phyloP scores from a whole-genome alignment of 768 basidiomycete genomes.

The Termitomyces sp. region DNA sequence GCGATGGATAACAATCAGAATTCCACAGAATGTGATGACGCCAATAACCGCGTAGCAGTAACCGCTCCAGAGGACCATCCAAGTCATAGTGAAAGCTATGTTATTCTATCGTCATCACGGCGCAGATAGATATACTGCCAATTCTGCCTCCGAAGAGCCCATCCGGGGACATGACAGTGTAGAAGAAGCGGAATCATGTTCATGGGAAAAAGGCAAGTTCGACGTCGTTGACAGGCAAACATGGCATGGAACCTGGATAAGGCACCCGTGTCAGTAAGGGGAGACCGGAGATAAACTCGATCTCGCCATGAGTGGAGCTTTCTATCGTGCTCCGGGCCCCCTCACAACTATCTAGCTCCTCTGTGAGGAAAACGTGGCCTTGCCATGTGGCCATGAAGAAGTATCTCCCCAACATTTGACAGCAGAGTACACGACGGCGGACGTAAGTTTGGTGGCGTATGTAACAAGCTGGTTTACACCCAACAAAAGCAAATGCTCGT shows the following conservation, averaged over 20 bases:
- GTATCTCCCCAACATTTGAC: not conserved
- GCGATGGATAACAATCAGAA: constrained; percentile 16
- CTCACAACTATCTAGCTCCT: not conserved
- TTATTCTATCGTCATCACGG: not conserved
- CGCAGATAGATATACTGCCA: constrained; percentile 3
- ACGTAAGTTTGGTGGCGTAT: constrained; percentile 4
- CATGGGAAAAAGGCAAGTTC: constrained; percentile 4
- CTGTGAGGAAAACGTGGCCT: not conserved
- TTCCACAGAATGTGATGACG: constrained; percentile 5
- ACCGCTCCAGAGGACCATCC: not conserved
- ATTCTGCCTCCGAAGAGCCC: not conserved
- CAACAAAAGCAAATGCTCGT: not conserved
- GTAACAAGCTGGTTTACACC: not conserved
- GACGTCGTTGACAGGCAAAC: constrained; percentile 6
- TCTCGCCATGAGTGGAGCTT: constrained; percentile 2
- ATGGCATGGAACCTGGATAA: constrained; percentile 4
- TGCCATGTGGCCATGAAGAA: constrained; percentile 7
- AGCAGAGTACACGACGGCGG: not conserved
- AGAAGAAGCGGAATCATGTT: constrained; percentile 5
- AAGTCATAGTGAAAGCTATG: not conserved
- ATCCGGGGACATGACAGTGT: constrained; percentile 9
- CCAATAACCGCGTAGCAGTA: not conserved
- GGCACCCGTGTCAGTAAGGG: constrained; percentile 6
- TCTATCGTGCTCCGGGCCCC: constrained; percentile 1
- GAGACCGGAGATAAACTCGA: constrained; percentile 7